Evolutionary conservation across 805 yeast species (phyloP).

Genomic region (Spathaspora girioi): DNA sequence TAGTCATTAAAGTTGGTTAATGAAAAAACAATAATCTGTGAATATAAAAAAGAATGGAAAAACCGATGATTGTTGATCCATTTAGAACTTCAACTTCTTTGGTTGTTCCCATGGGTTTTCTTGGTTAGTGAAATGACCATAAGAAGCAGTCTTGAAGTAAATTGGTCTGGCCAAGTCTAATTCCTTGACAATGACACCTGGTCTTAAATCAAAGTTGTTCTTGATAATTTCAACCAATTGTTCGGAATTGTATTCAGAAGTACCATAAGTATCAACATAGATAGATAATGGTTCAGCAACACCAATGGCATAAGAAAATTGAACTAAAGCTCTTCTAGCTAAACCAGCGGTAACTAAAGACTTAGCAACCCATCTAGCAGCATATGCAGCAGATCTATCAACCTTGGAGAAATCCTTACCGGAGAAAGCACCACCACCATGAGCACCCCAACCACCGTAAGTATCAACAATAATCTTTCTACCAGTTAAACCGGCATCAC

Average conservation of each 20-base stretch:
- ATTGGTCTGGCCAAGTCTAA: slow-evolving; percentile 98
- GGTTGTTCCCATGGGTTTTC: slow-evolving; percentile 98
- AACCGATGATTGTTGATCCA: slow-evolving; percentile 2
- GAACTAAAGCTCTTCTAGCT: slow-evolving; percentile 96
- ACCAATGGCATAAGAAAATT: slow-evolving; percentile 99
- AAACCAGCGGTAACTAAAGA: slow-evolving; percentile 92
- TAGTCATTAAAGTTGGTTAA: slow-evolving; percentile 26
- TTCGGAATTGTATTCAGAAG: slow-evolving; percentile 83
- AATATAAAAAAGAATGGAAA: neutral
- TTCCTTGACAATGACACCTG: slow-evolving; percentile 97
- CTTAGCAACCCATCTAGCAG: slow-evolving; percentile 99
- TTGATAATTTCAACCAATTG: slow-evolving; percentile 89
- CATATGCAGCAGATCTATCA: slow-evolving; percentile 99
- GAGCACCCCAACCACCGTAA: slow-evolving; percentile 99
- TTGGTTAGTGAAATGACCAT: slow-evolving; percentile 99
- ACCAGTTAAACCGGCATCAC: slow-evolving; percentile 99
- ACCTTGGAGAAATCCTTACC: slow-evolving; percentile 99
- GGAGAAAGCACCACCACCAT: slow-evolving; percentile 99
- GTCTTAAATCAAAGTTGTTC: slow-evolving; percentile 97
- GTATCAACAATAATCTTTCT: slow-evolving; percentile 99
- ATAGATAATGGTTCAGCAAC: slow-evolving; percentile 99
- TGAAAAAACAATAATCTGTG: neutral
- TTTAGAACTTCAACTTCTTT: slow-evolving; percentile 64
- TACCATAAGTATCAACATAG: slow-evolving; percentile 97
- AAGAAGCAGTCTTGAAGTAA: slow-evolving; percentile 97